A percentile compares a stretch with the other conserved stretches of the same genome.
Conservation (phyloP, 768 basidiomycete species). For the Rhizopogon vinicolor region DNA sequence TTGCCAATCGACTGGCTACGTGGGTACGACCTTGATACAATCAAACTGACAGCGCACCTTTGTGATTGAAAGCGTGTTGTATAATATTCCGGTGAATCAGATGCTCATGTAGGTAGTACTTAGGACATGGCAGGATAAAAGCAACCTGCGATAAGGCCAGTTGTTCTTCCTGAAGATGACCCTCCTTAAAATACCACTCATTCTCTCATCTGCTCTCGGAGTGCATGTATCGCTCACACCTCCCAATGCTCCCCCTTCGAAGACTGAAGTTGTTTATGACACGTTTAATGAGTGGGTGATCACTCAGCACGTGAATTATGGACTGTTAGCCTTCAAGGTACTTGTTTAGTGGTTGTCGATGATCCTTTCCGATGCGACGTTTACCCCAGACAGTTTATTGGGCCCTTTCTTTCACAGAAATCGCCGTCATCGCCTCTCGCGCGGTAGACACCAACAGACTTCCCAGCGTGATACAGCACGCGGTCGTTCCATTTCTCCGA, state of each 20-base stretch:
- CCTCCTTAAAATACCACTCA: constrained; percentile 36
- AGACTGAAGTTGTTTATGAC: constrained; percentile 21
- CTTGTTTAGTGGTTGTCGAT: not conserved
- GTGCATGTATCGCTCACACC: constrained; percentile 40
- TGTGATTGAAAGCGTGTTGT: too few species aligned
- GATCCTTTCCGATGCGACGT: not conserved
- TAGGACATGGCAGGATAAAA: not conserved
- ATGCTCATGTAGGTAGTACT: not conserved
- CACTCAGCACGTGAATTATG: not conserved
- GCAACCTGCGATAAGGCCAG: too few species aligned
- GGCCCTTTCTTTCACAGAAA: not conserved
- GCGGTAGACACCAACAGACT: not conserved
- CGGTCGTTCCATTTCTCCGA: not conserved
- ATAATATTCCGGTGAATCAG: not conserved
- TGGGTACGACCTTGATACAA: not conserved
- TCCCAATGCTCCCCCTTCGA: constrained; percentile 36
- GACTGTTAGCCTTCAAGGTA: not conserved
- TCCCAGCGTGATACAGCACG: not conserved
- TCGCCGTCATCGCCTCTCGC: not conserved
- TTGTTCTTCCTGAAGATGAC: constrained; percentile 15
- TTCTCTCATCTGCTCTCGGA: constrained; percentile 35
- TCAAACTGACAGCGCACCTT: not conserved
- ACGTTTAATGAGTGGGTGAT: constrained; percentile 1
- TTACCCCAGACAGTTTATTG: constrained; percentile 1
- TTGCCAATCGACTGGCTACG: not conserved